Conservation (phyloP, 148 eudicot genomes). For the Rhododendron ferrugineum region DNA sequence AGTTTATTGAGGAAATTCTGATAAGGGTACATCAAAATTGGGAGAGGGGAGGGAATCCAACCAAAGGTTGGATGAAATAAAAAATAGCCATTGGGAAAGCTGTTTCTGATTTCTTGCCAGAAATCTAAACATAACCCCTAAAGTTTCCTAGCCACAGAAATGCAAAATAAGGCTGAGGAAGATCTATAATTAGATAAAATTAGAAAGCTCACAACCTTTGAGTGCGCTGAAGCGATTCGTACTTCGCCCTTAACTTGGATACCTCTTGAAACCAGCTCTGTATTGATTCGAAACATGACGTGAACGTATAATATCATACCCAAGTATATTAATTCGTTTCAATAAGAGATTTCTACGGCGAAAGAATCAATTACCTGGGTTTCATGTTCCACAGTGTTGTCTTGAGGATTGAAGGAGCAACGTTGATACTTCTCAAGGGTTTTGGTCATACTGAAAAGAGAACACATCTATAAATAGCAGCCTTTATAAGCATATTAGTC, state of each 20-base stretch:
- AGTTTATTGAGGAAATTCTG: no score
- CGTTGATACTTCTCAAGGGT: slow-evolving; percentile 54
- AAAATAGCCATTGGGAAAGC: no score
- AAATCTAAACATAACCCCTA: not conserved
- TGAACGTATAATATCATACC: not conserved
- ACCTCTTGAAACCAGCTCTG: slow-evolving; percentile 89
- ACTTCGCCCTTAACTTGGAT: slow-evolving; percentile 60
- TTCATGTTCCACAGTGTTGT: slow-evolving; percentile 33
- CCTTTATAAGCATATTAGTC: not conserved
- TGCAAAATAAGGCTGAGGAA: not conserved
- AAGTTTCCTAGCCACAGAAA: not conserved
- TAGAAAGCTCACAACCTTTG: slow-evolving; percentile 52
- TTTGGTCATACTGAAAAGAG: slow-evolving; percentile 30
- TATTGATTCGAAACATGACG: not conserved
- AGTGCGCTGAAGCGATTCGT: slow-evolving; percentile 59
- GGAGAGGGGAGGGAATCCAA: no score
- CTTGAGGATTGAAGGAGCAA: slow-evolving; percentile 40
- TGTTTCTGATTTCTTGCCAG: not conserved
- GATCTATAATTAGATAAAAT: not conserved
- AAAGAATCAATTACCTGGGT: slow-evolving; percentile 34
- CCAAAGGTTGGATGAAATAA: no score
- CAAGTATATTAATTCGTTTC: not conserved
- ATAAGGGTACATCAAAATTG: no score
- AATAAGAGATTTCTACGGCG: not conserved
- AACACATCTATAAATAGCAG: not conserved